Evolutionary conservation across 768 basidiomycete species (phyloP), one percentile per base, ranked within the genome.

Genomic region (Phylloporus sp.): DNA sequence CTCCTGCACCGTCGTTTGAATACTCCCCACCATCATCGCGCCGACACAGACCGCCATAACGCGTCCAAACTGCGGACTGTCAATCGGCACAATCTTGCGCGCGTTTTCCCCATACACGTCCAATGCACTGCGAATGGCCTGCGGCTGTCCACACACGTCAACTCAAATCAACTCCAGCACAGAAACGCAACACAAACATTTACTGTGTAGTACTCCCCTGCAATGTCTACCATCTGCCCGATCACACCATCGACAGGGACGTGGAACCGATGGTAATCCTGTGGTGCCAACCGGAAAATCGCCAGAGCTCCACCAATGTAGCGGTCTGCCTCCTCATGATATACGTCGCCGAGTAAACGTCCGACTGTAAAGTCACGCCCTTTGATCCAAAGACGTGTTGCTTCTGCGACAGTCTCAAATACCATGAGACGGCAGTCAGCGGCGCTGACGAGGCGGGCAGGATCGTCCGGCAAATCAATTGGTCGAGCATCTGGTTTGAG

Each of bases 361-460:
- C 72, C 77, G 4, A 97, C 77, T 2, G 84, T 86, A 65, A 99
- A 98, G 59, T 97, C 94, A 38, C 93, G 84, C 4, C 95, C 95
- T 64, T 98, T 97, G 72, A 98, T 95, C 95, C 95, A 99, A 0
- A 99, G 72, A 22, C 78, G 75, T 2, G 93, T 97, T 1, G 95
- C 95, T 50, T 91, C 89, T 43, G 71, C 73, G 8, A 97, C 85
- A 1, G 83, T 86, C 67, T 90, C 85, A 68, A 98, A 99, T 1
- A 86, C 82, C 86, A 97, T 94, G 54, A 97, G 78, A n/a, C 95
- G 86, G 64, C 91, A 97, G 73, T 99, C 95, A 2, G 95, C 97
- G n/a, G 82, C 84, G 51, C 86, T 88, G 50, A 97, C 90, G 12
- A 95, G 75, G 8, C 86, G 82, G 43, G 75, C 79, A 0, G 91